Evolutionary conservation across 1,139 yeast genomes (phyloP), one percentile per base, ranked within the genome.

Genomic region (Magnusiomyces fungicola): DNA sequence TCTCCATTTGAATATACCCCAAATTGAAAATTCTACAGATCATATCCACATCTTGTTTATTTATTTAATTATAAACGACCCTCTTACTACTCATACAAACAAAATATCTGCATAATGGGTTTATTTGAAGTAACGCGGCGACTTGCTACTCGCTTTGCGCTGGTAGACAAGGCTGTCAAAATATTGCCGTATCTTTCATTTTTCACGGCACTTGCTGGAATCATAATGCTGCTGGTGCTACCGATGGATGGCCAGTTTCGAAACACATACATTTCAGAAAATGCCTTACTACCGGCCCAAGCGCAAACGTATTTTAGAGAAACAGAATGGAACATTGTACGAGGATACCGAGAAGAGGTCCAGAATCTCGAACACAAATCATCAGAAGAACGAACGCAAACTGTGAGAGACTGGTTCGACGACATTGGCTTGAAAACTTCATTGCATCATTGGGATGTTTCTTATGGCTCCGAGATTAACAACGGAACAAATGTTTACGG

Each of bases 271-370:
- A 85, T 90, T 21, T 84, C 95, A 7, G 99, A 94, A 64, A 94
- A 92, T 68, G 99, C 99, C 33, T 72, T 94, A 64, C 82, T 94
- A 86, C 97, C 98, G 12, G 90, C 95, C 0, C 97, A 92, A 64
- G 97, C 92, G 2, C 83, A 83, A 58, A 83, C 96, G 18, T 89
- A 88, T 63, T 94, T 88, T 65, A 74, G 97, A 52, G 97, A 90
- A 59, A 81, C 92, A 47, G 98, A 92, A 61, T 92, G 97, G 97
- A 88, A 90, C 61, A 73, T 86, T 50, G 80, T 89, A 24, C 71
- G 97, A 52, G 98, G 97, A 0, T 89, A 83, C 63, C 74, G 96
- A 53, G 76, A 75, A 41, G 87, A 82, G 67, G 60, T 75, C 62
- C 67, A 73, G 62, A 53, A 58, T 53, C 56, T 71, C 45, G 62